phyloP scores from a whole-genome alignment of 2,329 filamentous ascomycete species.

The Parastagonospora nodorum region DNA sequence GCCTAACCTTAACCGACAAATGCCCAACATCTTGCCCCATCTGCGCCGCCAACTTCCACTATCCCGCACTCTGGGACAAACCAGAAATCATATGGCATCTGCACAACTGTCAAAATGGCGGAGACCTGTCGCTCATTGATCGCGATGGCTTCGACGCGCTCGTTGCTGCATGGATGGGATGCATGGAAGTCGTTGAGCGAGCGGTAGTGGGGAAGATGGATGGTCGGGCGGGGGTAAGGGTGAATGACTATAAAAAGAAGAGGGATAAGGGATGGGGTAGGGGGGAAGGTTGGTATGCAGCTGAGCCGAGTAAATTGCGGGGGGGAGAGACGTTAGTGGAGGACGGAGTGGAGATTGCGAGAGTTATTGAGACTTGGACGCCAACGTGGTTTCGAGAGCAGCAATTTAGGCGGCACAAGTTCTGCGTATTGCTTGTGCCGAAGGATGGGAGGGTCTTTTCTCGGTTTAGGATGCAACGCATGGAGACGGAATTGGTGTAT shows the following conservation, averaged over 20 bases:
- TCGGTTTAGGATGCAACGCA: too few species aligned
- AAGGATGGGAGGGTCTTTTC: too few species aligned
- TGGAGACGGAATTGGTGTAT: too few species aligned
- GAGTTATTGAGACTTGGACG: too few species aligned
- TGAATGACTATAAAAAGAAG: not conserved
- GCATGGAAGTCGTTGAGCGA: not conserved
- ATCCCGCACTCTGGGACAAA: not conserved
- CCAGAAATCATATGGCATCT: not conserved
- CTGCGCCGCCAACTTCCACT: not conserved
- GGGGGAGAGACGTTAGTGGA: too few species aligned
- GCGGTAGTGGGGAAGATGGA: not conserved
- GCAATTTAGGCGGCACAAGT: too few species aligned
- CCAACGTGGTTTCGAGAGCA: too few species aligned
- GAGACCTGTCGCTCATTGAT: not conserved
- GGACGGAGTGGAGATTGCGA: too few species aligned
- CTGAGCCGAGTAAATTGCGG: not conserved
- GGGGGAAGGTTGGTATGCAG: not conserved
- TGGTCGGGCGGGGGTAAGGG: too few species aligned
- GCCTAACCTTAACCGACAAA: not conserved
- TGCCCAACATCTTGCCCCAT: not conserved
- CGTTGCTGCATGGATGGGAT: not conserved
- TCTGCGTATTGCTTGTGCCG: too few species aligned
- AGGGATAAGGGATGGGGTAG: not conserved
- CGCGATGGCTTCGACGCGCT: not conserved
- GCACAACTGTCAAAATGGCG: not conserved